These are phyloP conservation scores for Wilcoxina mikolae DNA, from an alignment of 495 filamentous ascomycete species.

Conservation along the genomic window DNA sequence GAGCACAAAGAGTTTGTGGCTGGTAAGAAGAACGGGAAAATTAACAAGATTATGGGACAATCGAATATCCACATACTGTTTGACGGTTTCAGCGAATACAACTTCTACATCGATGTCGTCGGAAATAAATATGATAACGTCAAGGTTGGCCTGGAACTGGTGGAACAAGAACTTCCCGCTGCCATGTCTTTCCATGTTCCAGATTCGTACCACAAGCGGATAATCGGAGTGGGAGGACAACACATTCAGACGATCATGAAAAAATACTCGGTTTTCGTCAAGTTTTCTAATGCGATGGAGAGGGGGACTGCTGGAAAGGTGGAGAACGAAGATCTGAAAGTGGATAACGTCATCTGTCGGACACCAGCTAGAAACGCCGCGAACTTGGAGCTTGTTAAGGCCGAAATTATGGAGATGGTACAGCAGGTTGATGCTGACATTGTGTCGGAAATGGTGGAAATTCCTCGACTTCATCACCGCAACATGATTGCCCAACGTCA, in stretches of 20 bases:
- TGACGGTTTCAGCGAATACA: slow-evolving; percentile 97
- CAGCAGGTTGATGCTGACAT: slow-evolving; percentile 97
- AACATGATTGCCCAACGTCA: slow-evolving; percentile 72
- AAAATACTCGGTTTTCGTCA: slow-evolving; percentile 99
- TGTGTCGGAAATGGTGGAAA: slow-evolving; percentile 75
- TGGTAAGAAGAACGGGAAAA: slow-evolving; percentile 99
- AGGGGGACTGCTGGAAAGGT: slow-evolving; percentile 68
- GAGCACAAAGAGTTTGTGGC: slow-evolving; percentile 99
- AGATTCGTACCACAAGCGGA: slow-evolving; percentile 99
- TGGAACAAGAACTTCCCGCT: slow-evolving; percentile 98
- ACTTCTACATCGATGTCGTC: slow-evolving; percentile 96
- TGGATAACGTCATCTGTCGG: slow-evolving; percentile 97
- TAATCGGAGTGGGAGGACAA: slow-evolving; percentile 95
- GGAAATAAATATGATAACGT: slow-evolving; percentile 81
- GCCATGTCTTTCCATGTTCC: slow-evolving; percentile 98
- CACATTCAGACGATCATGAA: slow-evolving; percentile 99
- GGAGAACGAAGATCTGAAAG: slow-evolving; percentile 93
- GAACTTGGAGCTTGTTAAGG: slow-evolving; percentile 91
- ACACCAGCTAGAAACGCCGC: slow-evolving; percentile 94
- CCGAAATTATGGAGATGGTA: slow-evolving; percentile 99
- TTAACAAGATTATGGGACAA: slow-evolving; percentile 99
- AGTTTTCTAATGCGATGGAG: slow-evolving; percentile 99
- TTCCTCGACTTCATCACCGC: slow-evolving; percentile 90
- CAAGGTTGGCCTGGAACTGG: slow-evolving; percentile 76
- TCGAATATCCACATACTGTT: slow-evolving; percentile 98